These are phyloP conservation scores for Colletotrichum destructivum DNA, from an alignment of 2,329 filamentous ascomycete genomes.

Conservation along the genomic window DNA sequence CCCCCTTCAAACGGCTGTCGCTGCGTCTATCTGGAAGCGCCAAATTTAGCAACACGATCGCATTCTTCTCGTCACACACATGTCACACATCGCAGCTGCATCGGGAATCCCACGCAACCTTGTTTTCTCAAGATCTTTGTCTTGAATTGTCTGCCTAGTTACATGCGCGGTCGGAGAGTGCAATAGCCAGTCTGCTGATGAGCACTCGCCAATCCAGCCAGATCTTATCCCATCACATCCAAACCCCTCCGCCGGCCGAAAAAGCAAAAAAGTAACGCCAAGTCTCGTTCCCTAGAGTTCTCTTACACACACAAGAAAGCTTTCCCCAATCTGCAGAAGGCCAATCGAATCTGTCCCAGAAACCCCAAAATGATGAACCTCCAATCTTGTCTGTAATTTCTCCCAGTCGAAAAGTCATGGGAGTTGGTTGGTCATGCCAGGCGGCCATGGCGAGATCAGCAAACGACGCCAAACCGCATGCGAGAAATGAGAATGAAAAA, in stretches of 20 bases:
- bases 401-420: slow-evolving; percentile 39
- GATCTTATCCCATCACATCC: slow-evolving; percentile 1
- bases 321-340: slow-evolving; percentile 22
- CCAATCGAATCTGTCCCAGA: slow-evolving; percentile 30
- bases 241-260: slow-evolving; percentile 21
- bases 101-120: background rate
- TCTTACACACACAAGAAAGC: slow-evolving; percentile 41
- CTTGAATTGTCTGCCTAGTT: slow-evolving; percentile 27
- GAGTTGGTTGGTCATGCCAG: slow-evolving; percentile 17
- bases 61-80: too few relatives aligned
- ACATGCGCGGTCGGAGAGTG: slow-evolving; percentile 36
- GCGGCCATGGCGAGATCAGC: slow-evolving; percentile 21
- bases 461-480: slow-evolving; percentile 29
- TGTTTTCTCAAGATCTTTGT: slow-evolving; percentile 19
- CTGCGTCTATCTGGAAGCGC: background rate
- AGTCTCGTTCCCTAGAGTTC: slow-evolving; percentile 35
- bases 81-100: background rate
- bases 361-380: slow-evolving; percentile 16
- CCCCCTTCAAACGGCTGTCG: background rate
- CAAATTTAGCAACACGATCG: background rate
- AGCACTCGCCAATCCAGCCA: slow-evolving; percentile 25
- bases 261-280: slow-evolving; percentile 30
- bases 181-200: slow-evolving; percentile 8
- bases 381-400: slow-evolving; percentile 22
- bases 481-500: slow-evolving; percentile 4